Evolutionary conservation across 139 green algal species (phyloP), one percentile per base, ranked within the genome.

Genomic region (Chlamydomonas sp.): DNA sequence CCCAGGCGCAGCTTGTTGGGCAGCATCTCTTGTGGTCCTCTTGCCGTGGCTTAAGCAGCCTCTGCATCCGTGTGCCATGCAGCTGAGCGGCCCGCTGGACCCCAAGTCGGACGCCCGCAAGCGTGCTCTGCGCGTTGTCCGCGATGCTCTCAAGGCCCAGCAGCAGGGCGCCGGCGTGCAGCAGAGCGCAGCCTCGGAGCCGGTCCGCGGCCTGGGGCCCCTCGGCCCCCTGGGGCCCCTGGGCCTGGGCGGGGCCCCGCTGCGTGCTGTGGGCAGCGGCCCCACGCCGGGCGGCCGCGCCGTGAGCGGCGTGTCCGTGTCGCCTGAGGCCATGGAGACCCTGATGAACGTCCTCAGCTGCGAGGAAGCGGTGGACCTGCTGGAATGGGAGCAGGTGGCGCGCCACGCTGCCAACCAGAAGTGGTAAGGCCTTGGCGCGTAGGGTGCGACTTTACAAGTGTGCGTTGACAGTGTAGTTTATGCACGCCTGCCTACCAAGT

Each of bases 361-460:
- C 14, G 81, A 90, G 7, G 95, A 97, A 87, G 72, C 94, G 3
- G 86, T 92, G 2, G 68, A 90, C 1, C 83, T 96, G 58, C 68
- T 92, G 63, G 95, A 96, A 79, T 97, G 95, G 94, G 79, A 91
- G 67, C 62, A 84, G 49, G 77, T 95, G n/a, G 88, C 86, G 0
- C 86, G 67, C 18, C 67, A 78, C 9, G 4, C 63, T 0, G 63
- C n/a, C 2, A 5, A 59, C 1, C 75, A 88, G 63, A 78, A 72
- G 1, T 91, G 90, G 87, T 93, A 71, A 66, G 84, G 15, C 31
- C 31, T 49, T 49, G 31, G 31, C 31, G 31, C 31, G 31, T 49
- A 49, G 31, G 31, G 31, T 49, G 31, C 31, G 31, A 49, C 31
- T 49, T 49, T 49, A 49, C 31, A 49, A 49, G 31, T 49, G 31